A percentile compares a stretch with the other conserved stretches of the same genome.
Conservation (phyloP, 2,329 filamentous ascomycete species). For the Dryadomyces quercivorus region DNA sequence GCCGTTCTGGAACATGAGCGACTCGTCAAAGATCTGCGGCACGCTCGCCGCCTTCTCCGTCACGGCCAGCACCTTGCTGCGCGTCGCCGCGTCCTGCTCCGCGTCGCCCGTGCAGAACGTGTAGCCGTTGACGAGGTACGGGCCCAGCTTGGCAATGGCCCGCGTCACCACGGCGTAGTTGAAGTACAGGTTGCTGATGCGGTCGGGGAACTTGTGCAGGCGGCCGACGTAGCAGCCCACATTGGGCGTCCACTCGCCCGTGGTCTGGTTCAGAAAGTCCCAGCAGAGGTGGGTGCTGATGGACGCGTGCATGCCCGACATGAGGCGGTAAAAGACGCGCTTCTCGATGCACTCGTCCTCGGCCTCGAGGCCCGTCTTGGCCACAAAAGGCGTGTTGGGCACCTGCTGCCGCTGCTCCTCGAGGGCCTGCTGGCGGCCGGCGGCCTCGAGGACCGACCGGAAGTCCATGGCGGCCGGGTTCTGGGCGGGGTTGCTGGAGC, state of each 20-base stretch:
- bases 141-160: conserved; percentile 79
- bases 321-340: conserved; percentile 91
- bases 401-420: conserved; percentile 44
- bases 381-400: conserved; percentile 45
- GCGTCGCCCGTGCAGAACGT: conserved; percentile 86
- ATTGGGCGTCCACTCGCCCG: conserved; percentile 87
- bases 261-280: conserved; percentile 91
- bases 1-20: conserved; percentile 79
- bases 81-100: conserved; percentile 65
- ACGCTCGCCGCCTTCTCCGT: conserved; percentile 56
- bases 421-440: conserved; percentile 47
- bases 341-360: conserved; percentile 96
- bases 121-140: conserved; percentile 58
- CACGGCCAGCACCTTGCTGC: conserved; percentile 67
- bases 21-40: conserved; percentile 86
- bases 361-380: conserved; percentile 55
- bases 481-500: conserved; percentile 24
- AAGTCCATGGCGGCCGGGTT: conserved; percentile 48
- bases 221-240: conserved; percentile 76
- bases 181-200: conserved; percentile 96
- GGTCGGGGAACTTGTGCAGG: conserved; percentile 75
- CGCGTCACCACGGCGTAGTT: conserved; percentile 95
- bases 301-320: conserved; percentile 96
- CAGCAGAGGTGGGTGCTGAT: conserved; percentile 95
- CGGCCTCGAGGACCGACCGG: conserved; percentile 46